These are phyloP conservation scores for Adansonia grandidieri DNA, from an alignment of 441 rosid genomes.

Conservation along the genomic window DNA sequence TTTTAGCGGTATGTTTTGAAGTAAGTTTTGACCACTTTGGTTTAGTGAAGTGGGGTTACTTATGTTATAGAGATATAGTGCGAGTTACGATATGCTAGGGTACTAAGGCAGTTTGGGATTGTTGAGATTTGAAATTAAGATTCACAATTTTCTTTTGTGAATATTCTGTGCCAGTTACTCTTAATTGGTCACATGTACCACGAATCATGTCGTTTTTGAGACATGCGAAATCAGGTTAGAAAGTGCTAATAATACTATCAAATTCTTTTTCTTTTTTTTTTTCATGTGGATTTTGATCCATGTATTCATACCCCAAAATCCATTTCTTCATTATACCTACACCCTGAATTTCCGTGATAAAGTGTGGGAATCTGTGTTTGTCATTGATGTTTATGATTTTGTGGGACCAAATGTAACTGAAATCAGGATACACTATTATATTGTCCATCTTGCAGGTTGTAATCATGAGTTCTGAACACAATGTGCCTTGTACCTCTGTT, in stretches of 20 bases:
- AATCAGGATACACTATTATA: background rate
- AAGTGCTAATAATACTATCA: background rate
- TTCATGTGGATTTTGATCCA: background rate
- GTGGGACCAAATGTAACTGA: background rate
- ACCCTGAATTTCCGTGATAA: background rate
- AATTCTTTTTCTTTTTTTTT: background rate
- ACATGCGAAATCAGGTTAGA: background rate
- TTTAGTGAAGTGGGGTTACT: background rate
- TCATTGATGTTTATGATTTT: no score
- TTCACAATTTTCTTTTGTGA: background rate
- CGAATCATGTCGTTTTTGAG: background rate
- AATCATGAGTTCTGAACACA: slow-evolving; percentile 82
- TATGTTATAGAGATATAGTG: background rate
- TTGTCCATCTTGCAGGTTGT: slow-evolving; percentile 60
- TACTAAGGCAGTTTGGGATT: background rate
- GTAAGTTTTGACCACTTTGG: background rate
- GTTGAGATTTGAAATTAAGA: background rate
- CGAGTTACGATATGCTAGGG: background rate
- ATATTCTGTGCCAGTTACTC: background rate
- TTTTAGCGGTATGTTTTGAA: background rate
- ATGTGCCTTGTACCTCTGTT: slow-evolving; percentile 91
- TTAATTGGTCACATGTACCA: background rate
- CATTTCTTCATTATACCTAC: slow-evolving; percentile 8
- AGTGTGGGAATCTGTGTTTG: background rate
- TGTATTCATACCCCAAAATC: background rate